A percentile compares a stretch with the other conserved stretches of the same genome.
These are phyloP conservation scores for Hebeloma cylindrosporum DNA, from an alignment of 768 basidiomycete genomes.

Conservation along the genomic window DNA sequence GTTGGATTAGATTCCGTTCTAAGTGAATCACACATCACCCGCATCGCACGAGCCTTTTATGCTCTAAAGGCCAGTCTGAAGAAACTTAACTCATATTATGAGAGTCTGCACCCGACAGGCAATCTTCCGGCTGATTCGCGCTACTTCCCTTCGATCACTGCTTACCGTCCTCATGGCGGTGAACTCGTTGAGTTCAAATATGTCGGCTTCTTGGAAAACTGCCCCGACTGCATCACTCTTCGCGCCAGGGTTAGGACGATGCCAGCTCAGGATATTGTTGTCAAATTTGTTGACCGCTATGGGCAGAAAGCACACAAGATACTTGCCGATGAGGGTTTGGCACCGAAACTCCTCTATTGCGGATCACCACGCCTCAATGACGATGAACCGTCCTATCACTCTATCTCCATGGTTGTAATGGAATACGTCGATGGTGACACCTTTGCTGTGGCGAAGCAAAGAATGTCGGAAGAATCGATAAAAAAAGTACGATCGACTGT, in stretches of 20 bases:
- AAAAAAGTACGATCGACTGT: no score
- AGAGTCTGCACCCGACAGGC: neutral
- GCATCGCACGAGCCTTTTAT: slow-evolving; percentile 7
- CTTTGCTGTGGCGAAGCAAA: no score
- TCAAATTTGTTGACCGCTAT: slow-evolving; percentile 10
- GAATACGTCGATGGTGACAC: no score
- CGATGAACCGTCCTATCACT: no score
- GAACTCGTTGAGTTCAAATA: slow-evolving; percentile 11
- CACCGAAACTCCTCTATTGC: slow-evolving; percentile 13
- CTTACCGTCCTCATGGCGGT: slow-evolving; percentile 2
- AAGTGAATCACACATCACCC: slow-evolving; percentile 9
- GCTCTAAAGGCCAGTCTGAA: slow-evolving; percentile 10
- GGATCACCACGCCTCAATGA: no score
- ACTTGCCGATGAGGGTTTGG: slow-evolving; percentile 10
- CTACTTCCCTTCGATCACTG: slow-evolving; percentile 18
- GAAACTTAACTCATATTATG: slow-evolving; percentile 12
- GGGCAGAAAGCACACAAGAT: slow-evolving; percentile 14
- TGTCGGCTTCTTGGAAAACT: slow-evolving; percentile 8
- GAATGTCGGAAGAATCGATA: no score
- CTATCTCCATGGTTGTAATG: no score
- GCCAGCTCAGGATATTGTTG: slow-evolving; percentile 5
- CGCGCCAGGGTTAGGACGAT: slow-evolving; percentile 3
- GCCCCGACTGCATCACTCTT: slow-evolving; percentile 14
- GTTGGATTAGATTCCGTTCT: slow-evolving; percentile 12
- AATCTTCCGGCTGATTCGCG: slow-evolving; percentile 9